Percentiles rank a stretch among this genome's conserved stretches.
Evolutionary conservation across 768 basidiomycete genomes (phyloP).

Genomic region (Rhodocollybia butyracea): DNA sequence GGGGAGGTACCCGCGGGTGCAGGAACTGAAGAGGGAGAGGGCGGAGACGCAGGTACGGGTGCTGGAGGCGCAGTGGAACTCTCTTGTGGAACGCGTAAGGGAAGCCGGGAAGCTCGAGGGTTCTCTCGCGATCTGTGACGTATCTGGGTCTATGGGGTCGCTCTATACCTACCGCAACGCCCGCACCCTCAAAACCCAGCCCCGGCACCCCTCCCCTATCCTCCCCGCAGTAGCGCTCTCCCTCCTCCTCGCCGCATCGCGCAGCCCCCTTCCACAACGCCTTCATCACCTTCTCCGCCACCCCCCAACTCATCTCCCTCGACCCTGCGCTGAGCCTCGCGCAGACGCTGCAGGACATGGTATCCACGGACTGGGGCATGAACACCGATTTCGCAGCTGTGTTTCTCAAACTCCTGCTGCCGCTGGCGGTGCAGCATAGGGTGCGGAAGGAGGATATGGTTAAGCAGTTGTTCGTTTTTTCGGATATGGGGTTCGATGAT

Average conservation of each 20-base stretch:
- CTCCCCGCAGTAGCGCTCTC: slow-evolving; percentile 63
- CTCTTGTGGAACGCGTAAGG: slow-evolving; percentile 50
- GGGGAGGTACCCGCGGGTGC: slow-evolving; percentile 21
- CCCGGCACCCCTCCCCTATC: slow-evolving; percentile 39
- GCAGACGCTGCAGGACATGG: slow-evolving; percentile 36
- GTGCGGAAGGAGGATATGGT: slow-evolving; percentile 71
- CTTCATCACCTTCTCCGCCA: slow-evolving; percentile 66
- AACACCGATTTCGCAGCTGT: slow-evolving; percentile 64
- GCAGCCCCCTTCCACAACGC: slow-evolving; percentile 57
- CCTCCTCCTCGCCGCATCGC: slow-evolving; percentile 62
- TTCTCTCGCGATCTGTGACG: slow-evolving; percentile 67
- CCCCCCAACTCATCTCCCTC: slow-evolving; percentile 47
- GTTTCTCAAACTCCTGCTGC: slow-evolving; percentile 60
- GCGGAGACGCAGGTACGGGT: slow-evolving; percentile 39
- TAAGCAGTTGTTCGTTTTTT: slow-evolving; percentile 72
- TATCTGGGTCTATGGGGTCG: slow-evolving; percentile 79
- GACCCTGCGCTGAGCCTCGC: slow-evolving; percentile 38
- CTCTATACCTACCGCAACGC: no score
- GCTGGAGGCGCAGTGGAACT: slow-evolving; percentile 64
- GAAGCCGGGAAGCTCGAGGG: slow-evolving; percentile 57
- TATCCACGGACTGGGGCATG: slow-evolving; percentile 38
- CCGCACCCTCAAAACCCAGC: slow-evolving; percentile 7
- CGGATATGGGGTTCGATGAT: slow-evolving; percentile 78
- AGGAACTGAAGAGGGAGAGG: slow-evolving; percentile 25
- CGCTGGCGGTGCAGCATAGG: slow-evolving; percentile 51